Percentiles rank a stretch among this genome's conserved stretches.
These are phyloP conservation scores for Apophysomyces sp. DNA, from an alignment of 371 early-diverging fungal species.

Conservation along the genomic window DNA sequence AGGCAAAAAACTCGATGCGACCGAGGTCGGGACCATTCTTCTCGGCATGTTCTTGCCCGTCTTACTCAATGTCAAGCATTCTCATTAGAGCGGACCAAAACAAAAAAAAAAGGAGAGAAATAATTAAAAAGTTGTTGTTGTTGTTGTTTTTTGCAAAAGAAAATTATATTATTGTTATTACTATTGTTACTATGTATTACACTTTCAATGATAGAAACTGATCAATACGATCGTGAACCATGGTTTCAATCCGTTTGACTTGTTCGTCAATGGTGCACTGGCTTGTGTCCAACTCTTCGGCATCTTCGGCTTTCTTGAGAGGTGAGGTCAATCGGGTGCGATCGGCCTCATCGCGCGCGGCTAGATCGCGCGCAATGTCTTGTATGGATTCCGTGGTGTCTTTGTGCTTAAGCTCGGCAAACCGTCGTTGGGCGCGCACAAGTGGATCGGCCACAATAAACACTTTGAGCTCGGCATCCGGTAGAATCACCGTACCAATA, in stretches of 20 bases:
- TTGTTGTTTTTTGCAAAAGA: not conserved
- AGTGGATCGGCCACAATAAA: constrained; percentile 78
- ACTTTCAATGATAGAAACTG: not conserved
- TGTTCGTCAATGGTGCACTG: constrained; percentile 73
- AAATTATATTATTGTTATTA: not conserved
- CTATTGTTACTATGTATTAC: not conserved
- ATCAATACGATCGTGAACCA: constrained; percentile 30
- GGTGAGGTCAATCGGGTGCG: constrained; percentile 76
- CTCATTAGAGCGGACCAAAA: no score
- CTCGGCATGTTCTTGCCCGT: constrained; percentile 39
- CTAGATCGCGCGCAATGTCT: constrained; percentile 61
- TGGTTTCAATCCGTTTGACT: constrained; percentile 65
- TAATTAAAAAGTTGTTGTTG: not conserved
- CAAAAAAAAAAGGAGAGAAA: not conserved
- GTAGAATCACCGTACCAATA: constrained; percentile 88
- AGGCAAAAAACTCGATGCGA: constrained; percentile 11
- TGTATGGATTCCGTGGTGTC: constrained; percentile 42
- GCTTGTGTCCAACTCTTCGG: constrained; percentile 83
- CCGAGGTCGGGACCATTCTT: constrained; percentile 21
- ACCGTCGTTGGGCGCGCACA: constrained; percentile 79
- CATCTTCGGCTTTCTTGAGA: constrained; percentile 76
- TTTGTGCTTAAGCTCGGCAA: constrained; percentile 53
- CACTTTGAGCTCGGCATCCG: constrained; percentile 89
- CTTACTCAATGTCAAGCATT: constrained; percentile 27
- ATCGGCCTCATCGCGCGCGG: constrained; percentile 79